Evolutionary conservation across 2,329 filamentous ascomycete species (phyloP), one percentile per base, ranked within the genome.

Genomic region (Fusarium sp.): DNA sequence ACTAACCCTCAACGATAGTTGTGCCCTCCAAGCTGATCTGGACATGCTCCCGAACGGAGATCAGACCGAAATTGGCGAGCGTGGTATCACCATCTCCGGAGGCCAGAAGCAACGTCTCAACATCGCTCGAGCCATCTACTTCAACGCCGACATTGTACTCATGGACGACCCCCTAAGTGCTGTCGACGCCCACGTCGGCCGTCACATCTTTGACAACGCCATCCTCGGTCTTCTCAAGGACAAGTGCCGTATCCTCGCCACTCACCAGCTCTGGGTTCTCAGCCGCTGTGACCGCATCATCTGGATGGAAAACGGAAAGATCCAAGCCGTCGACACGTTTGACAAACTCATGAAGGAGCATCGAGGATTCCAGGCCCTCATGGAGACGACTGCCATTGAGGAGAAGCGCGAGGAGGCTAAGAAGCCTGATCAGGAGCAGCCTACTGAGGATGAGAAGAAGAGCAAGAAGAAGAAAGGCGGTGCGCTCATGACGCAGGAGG

Each of bases 101-200:
- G 96, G 96, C 2, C 96, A 98, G 83, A 98, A 98, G 83, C 96
- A 98, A 82, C 91, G 97, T 13, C 86, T 98, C 76, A 98, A 98
- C 80, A 98, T 98, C 79, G 97, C 97, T 20, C 90, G 97, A 58
- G 91, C 92, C 69, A 92, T 93, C 74, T 88, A 95, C 84, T 93
- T 92, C 69, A 87, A 93, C 71, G 88, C 91, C 13, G 90, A 92
- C 67, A 88, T 93, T 60, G 87, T 93, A 22, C 85, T 93, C 31
- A 91, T 93, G 88, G 92, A 93, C 75, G 92, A 93, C 72, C 91
- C 92, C 2, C 84, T 93, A 2, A 92, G 90, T 56, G 92, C 92
- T 3, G 92, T 93, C 4, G 92, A 93, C 77, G 91, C 92, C 22
- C 91, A 93, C 71, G 92, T 93, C 43, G 92, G 92, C 14, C 88